Base-by-base conservation (phyloP, 1,139 yeast species). In the Pichia sp. region DNA sequence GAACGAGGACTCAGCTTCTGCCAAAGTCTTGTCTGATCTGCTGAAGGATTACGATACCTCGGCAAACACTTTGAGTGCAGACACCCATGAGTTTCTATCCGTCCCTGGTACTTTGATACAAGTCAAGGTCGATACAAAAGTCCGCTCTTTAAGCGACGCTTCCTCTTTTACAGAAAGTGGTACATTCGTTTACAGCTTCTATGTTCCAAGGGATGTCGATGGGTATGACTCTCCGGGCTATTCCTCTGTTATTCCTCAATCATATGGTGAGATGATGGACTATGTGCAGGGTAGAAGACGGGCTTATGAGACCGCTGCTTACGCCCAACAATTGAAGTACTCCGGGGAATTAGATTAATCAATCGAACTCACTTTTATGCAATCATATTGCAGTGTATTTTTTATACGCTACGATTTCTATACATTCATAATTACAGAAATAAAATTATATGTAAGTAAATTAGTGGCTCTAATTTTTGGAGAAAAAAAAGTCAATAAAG, bases 241-340 rank as follows among this genome's bases (percentile, higher is more conserved):
- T 63, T 76, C 81, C 44, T 80, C 90, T 4, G 91, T 90, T 49
- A 74, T 90, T 52, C 97, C 97, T 7, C 88, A 87, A 67, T 82
- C 95, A 1, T 90, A 90, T 66, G 78, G 84, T 23, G 97, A 90
- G 68, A 90, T 90, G 96, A 89, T 90, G 84, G 87, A 83, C 62
- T 90, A 86, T 65, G 76, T 90, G 28, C 91, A 86, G 63, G 97
- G 95, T 36, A 81, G 96, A 70, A 83, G 97, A 74, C 82, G 95
- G 70, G 95, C 96, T 3, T 76, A 75, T 48, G 95, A 85, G 52
- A 88, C 96, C 23, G 91, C 93, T 45, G 75, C 76, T 52, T 88
- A 76, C 64, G 87, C 83, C 10, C 76, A 74, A 52, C 73, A 70
- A 55, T 56, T 70, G 49, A 71, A 66, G 55, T 46, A 55, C 5